These are phyloP conservation scores for Sclerospora graminicola DNA, from an alignment of 352 stramenopile species.

Conservation along the genomic window DNA sequence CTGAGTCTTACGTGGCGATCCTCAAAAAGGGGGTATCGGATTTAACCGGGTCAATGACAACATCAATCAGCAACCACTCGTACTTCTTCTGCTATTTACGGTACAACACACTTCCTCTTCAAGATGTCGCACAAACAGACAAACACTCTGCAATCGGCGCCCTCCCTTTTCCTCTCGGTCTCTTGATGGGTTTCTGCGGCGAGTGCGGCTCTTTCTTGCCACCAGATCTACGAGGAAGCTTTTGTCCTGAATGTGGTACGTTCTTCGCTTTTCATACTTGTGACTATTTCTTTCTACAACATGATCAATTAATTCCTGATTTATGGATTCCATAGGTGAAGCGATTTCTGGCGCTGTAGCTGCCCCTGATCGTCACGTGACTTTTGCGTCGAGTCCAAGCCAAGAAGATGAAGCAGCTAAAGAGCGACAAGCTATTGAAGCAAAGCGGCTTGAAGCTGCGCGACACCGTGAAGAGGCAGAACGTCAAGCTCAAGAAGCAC, in stretches of 20 bases:
- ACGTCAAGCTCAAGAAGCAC: constrained; percentile 38
- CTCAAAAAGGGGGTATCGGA: not conserved
- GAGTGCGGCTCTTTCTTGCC: constrained; percentile 62
- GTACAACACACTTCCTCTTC: not conserved
- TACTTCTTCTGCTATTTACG: not conserved
- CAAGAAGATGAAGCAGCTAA: constrained; percentile 8
- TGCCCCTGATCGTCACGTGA: constrained; percentile 10
- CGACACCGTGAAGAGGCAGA: constrained; percentile 50
- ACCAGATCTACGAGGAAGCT: constrained; percentile 41
- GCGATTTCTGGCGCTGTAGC: constrained; percentile 13
- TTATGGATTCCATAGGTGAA: constrained; percentile 12
- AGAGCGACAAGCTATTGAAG: constrained; percentile 42
- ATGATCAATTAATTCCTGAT: not conserved
- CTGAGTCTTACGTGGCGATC: constrained; percentile 16
- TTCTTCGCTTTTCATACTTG: constrained; percentile 2
- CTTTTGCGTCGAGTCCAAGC: constrained; percentile 7
- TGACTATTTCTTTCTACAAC: not conserved
- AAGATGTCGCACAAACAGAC: constrained; percentile 2
- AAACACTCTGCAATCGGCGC: not conserved
- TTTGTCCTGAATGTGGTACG: constrained; percentile 71
- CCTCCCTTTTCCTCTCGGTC: not conserved
- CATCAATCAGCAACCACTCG: not conserved
- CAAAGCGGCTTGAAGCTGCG: constrained; percentile 33
- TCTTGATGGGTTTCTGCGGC: constrained; percentile 72
- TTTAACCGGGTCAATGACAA: not conserved